Evolutionary conservation across 2,329 filamentous ascomycete genomes (phyloP).

Genomic region (Xylaria sp.): DNA sequence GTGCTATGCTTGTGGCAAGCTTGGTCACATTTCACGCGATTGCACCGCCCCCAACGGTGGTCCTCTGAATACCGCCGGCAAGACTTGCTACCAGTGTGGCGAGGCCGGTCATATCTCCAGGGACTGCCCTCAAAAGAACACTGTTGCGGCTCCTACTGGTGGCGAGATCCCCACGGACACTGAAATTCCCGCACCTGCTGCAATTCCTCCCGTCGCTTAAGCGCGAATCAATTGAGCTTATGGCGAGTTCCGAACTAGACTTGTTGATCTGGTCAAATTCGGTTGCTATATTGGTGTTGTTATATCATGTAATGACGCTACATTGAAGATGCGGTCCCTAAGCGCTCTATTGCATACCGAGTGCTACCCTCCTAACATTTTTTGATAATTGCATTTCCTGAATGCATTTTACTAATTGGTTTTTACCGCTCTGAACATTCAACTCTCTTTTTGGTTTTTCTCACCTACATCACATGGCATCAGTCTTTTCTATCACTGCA

Average conservation of each 20-base stretch:
- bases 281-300: neutral
- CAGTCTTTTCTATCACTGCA: conserved; percentile 7
- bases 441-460: conserved; percentile 10
- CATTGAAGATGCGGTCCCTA: neutral
- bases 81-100: conserved; percentile 98
- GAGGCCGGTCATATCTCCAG: conserved; percentile 95
- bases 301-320: neutral
- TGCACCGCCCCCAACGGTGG: conserved; percentile 97
- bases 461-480: conserved; percentile 16
- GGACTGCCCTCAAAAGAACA: conserved; percentile 80
- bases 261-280: conserved; percentile 5
- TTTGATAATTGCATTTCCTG: conserved; percentile 6
- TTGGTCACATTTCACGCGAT: conserved; percentile 90
- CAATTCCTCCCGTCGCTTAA: conserved; percentile 43
- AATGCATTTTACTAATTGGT: conserved; percentile 16
- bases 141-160: conserved; percentile 10
- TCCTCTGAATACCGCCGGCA: conserved; percentile 91
- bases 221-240: conserved; percentile 16
- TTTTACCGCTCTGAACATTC: conserved; percentile 10
- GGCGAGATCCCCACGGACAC: conserved; percentile 47
- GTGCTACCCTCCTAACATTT: neutral
- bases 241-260: conserved; percentile 2
- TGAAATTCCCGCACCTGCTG: conserved; percentile 37
- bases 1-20: conserved; percentile 96
- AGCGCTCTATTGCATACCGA: neutral